Evolutionary conservation across 768 basidiomycete genomes (phyloP).

Genomic region (Kwoniella sp.): DNA sequence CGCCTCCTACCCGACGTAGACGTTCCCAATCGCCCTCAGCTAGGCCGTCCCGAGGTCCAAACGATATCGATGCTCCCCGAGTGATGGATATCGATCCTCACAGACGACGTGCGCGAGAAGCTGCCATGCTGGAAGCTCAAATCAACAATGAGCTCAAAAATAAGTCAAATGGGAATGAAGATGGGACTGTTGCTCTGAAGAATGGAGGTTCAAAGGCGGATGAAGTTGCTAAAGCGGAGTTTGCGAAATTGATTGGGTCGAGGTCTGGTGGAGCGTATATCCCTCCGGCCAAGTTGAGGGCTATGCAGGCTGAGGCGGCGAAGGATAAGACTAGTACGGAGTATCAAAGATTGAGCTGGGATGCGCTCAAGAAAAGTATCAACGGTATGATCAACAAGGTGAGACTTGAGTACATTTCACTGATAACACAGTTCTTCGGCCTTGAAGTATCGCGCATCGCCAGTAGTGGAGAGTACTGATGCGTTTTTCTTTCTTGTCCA

Average conservation of each 20-base stretch:
- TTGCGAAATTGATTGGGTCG: slow-evolving; percentile 76
- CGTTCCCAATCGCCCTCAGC: slow-evolving; percentile 50
- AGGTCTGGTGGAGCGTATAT: slow-evolving; percentile 94
- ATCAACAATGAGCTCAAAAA: slow-evolving; percentile 73
- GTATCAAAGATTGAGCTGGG: slow-evolving; percentile 96
- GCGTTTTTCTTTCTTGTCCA: no score
- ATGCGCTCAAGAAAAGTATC: slow-evolving; percentile 93
- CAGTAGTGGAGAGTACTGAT: no score
- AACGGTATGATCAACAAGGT: slow-evolving; percentile 98
- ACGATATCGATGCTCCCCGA: slow-evolving; percentile 33
- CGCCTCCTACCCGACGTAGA: slow-evolving; percentile 52
- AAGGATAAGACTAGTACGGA: slow-evolving; percentile 80
- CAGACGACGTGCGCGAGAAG: slow-evolving; percentile 73
- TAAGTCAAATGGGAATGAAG: slow-evolving; percentile 66
- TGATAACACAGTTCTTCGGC: no score
- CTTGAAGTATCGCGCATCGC: no score
- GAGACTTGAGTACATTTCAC: no score
- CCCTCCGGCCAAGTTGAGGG: slow-evolving; percentile 88
- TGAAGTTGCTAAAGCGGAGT: slow-evolving; percentile 74
- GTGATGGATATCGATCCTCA: slow-evolving; percentile 75
- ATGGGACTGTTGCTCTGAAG: slow-evolving; percentile 60
- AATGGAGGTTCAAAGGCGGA: slow-evolving; percentile 57
- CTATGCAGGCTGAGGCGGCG: slow-evolving; percentile 79
- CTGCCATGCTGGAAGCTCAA: slow-evolving; percentile 47
- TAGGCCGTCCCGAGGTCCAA: slow-evolving; percentile 14